A percentile compares a stretch with the other conserved stretches of the same genome.
Conservation (phyloP, 257 asterid species). For the Petrea volubilis region DNA sequence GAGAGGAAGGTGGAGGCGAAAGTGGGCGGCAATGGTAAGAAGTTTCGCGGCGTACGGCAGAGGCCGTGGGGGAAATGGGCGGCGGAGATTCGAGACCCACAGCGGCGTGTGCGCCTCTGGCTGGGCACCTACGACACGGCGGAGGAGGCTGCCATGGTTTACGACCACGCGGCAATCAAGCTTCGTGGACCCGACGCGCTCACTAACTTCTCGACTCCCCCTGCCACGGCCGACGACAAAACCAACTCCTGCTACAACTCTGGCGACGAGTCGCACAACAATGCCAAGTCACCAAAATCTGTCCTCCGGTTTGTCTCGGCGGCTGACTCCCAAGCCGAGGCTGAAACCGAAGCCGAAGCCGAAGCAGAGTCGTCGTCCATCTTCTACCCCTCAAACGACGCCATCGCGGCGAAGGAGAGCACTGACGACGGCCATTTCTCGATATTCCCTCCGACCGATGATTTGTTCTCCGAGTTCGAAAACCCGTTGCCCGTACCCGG, state of each 20-base stretch:
- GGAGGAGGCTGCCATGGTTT: constrained; percentile 98
- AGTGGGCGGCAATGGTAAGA: constrained; percentile 33
- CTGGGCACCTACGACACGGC: constrained; percentile 92
- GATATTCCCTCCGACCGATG: constrained; percentile 41
- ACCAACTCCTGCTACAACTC: constrained; percentile 63
- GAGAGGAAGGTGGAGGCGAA: constrained; percentile 22
- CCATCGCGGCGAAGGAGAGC: constrained; percentile 19
- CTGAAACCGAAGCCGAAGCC: constrained; percentile 35
- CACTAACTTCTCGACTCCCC: constrained; percentile 64
- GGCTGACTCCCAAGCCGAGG: constrained; percentile 41
- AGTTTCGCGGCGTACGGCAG: constrained; percentile 91
- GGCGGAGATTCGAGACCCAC: constrained; percentile 96
- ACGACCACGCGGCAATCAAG: constrained; percentile 96
- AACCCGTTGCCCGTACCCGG: constrained; percentile 43
- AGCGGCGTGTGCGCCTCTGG: constrained; percentile 83
- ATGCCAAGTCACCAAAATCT: constrained; percentile 68
- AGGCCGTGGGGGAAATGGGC: constrained; percentile 99
- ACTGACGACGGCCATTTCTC: constrained; percentile 40
- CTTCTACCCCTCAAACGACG: constrained; percentile 23
- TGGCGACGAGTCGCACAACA: constrained; percentile 65
- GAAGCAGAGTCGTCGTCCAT: constrained; percentile 46
- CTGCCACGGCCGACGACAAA: constrained; percentile 18
- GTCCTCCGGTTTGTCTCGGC: constrained; percentile 58
- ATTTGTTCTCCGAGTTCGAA: constrained; percentile 50
- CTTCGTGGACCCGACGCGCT: constrained; percentile 96